phyloP scores from a whole-genome alignment of 2,329 filamentous ascomycete genomes.

The Phaeoacremonium minimum region DNA sequence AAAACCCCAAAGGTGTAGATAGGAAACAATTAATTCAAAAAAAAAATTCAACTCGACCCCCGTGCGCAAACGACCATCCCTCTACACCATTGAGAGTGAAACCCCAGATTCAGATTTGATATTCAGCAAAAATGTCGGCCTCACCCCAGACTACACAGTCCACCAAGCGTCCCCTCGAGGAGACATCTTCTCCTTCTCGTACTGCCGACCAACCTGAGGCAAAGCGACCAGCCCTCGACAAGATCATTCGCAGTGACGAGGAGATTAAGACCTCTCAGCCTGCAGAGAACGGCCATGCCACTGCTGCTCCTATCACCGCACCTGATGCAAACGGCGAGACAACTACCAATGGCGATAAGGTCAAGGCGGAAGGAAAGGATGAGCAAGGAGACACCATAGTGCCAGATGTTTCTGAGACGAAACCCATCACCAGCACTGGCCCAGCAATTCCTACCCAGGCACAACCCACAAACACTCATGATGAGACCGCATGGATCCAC shows the following conservation, averaged over 20 bases:
- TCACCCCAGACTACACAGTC: conserved; percentile 66
- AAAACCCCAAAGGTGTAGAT: conserved; percentile 82
- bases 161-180: conserved; percentile 91
- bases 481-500: conserved; percentile 96
- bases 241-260: conserved; percentile 70
- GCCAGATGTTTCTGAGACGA: conserved; percentile 56
- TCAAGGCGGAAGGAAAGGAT: conserved; percentile 48
- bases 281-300: conserved; percentile 28
- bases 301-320: conserved; percentile 20
- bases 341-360: conserved; percentile 46
- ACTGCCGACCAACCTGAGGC: conserved; percentile 92
- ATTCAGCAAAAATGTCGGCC: conserved; percentile 64
- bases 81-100: too few species aligned
- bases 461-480: conserved; percentile 58
- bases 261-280: conserved; percentile 40
- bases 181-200: conserved; percentile 90
- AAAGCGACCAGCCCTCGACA: conserved; percentile 94
- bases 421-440: conserved; percentile 36
- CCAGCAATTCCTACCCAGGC: conserved; percentile 33
- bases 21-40: conserved; percentile 38
- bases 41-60: conserved; percentile 44
- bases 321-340: conserved; percentile 42
- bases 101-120: too few species aligned
- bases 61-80: too few species aligned
- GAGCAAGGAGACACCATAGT: conserved; percentile 66